These are phyloP conservation scores for Zalaria sp. DNA, from an alignment of 2,329 filamentous ascomycete genomes.

Conservation along the genomic window DNA sequence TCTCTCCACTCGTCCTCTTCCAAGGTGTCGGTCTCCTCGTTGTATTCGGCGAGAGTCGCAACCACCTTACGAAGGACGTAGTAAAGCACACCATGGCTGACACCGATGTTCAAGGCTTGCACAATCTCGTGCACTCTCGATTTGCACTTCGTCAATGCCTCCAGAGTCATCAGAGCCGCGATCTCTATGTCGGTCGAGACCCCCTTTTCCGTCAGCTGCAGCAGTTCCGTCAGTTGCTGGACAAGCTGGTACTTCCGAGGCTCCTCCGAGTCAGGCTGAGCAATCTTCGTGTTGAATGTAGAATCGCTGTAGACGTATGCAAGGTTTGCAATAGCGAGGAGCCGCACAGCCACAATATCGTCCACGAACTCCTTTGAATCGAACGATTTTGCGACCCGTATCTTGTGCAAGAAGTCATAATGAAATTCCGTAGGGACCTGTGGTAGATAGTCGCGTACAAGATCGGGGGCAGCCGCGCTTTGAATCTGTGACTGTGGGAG, in stretches of 20 bases:
- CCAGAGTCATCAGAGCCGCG: constrained; percentile 65
- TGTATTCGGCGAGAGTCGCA: constrained; percentile 51
- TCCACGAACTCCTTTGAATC: constrained; percentile 53
- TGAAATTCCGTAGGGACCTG: constrained; percentile 59
- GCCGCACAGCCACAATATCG: constrained; percentile 60
- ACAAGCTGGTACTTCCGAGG: constrained; percentile 78
- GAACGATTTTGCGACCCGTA: constrained; percentile 74
- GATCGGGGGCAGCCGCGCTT: constrained; percentile 24
- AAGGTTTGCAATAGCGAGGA: constrained; percentile 80
- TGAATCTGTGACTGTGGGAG: constrained; percentile 39
- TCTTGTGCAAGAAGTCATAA: constrained; percentile 73
- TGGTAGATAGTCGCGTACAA: constrained; percentile 26
- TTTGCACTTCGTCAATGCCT: constrained; percentile 71
- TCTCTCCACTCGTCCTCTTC: constrained; percentile 83
- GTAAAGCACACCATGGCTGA: constrained; percentile 89
- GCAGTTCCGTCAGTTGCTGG: constrained; percentile 82
- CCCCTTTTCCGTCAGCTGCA: constrained; percentile 60
- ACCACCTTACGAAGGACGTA: constrained; percentile 88
- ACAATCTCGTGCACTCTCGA: constrained; percentile 68
- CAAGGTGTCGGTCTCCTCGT: constrained; percentile 38
- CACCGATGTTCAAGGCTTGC: constrained; percentile 83
- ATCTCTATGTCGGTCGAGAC: constrained; percentile 70
- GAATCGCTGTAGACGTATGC: constrained; percentile 76
- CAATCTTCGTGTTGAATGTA: constrained; percentile 71
- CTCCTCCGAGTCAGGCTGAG: constrained; percentile 80